Conservation (phyloP, 176 grass and related monocot species). For the Stipa capillata region DNA sequence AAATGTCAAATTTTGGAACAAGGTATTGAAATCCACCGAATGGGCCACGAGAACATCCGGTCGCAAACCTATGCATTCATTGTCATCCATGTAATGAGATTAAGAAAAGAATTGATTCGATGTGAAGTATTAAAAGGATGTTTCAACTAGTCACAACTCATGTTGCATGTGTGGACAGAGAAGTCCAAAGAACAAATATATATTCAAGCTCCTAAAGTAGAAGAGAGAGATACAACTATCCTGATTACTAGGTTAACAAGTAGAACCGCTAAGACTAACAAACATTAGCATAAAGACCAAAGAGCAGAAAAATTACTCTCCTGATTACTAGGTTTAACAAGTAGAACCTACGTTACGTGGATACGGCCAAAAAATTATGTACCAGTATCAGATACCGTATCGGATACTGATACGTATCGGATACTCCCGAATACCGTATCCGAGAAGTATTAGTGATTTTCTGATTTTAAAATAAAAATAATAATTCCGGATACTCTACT, state of each 20-base stretch:
- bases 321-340: no score
- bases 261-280: no score
- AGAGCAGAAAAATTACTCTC: no score
- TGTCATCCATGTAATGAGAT: background rate
- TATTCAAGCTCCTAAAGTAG: background rate
- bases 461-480: no score
- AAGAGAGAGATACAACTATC: background rate
- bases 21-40: slow-evolving; percentile 89
- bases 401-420: no score
- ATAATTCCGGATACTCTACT: no score
- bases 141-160: background rate
- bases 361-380: no score
- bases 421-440: no score
- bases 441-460: no score
- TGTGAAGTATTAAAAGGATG: background rate
- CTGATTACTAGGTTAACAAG: background rate
- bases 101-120: background rate
- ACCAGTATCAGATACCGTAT: no score
- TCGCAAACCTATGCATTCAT: slow-evolving; percentile 63
- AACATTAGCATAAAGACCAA: no score
- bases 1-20: slow-evolving; percentile 86
- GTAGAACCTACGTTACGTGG: no score
- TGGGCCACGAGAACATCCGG: slow-evolving; percentile 87
- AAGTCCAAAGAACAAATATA: background rate
- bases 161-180: background rate